Base-by-base conservation (phyloP, 306 rosid genomes). In the Quercus rubra region DNA sequence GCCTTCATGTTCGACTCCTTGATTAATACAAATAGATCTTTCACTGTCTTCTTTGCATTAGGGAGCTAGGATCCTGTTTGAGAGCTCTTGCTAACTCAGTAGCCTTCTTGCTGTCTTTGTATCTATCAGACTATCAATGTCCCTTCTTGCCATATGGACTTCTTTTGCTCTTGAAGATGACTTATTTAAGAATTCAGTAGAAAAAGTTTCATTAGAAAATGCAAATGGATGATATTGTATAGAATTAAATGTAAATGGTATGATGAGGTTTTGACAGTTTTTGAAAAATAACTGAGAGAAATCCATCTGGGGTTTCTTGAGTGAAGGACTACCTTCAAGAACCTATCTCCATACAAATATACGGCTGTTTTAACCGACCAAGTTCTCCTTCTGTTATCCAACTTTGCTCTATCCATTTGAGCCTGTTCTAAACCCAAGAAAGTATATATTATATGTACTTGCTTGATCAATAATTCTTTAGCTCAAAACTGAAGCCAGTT, bases 151-250 rank as follows among this genome's bases (percentile, higher is more conserved):
- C 77, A 52, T 83, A 30, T 89, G 97, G 21, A 90, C 82, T 57
- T 93, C 97, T 80, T 81, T 83, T 38, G 91, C 85, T 88, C 82
- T 92, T 59, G 89, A 88, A 80, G 90, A 67, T 28, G 90, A 75
- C 74, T 79, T 82, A 86, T 75, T 2, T 56, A 31, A 82, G 69
- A 4, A 74, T n/a, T 56, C 67, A 28, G 57, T n/a, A 56, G 15
- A 55, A 12, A 70, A 4, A 79, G 23, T 27, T 27, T 56, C 15
- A 23, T 18, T 6, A 71, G 57, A 76, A 3, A 64, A 19, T 23
- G 43, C 19, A 35, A 35, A 35, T 1, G 41, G 41, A 35, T 6
- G 41, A 35, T 35, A 35, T 35, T 35, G 9, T 6, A 55, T 49
- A 75, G 56, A 75, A 70, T 70, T 6, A 15, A 41, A 70, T 18